Conservation (phyloP, 1,284 basidiomycete genomes). For the Ganoderma lingzhi region DNA sequence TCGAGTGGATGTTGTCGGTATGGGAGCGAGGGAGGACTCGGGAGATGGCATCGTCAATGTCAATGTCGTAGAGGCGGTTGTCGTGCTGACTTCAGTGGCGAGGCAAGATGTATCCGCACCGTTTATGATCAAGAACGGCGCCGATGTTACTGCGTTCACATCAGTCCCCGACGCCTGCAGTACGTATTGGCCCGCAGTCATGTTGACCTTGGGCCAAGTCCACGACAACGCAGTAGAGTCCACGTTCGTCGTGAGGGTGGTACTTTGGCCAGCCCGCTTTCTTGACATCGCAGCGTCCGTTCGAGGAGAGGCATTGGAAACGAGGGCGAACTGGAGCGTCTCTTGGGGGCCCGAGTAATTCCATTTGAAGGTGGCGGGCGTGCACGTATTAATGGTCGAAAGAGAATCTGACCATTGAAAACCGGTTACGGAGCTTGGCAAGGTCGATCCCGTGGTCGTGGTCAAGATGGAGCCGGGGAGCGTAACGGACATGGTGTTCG, state of each 20-base stretch:
- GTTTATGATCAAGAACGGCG: conserved; percentile 35
- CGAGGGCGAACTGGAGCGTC: neutral
- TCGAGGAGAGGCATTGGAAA: neutral
- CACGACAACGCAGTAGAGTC: conserved; percentile 12
- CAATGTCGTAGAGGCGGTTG: no score
- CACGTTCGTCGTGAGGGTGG: neutral
- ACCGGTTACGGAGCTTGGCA: neutral
- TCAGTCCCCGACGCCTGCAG: conserved; percentile 24
- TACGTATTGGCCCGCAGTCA: conserved; percentile 39
- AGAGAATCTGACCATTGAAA: neutral
- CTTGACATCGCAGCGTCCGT: neutral
- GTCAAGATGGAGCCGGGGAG: neutral
- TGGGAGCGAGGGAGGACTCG: conserved; percentile 17
- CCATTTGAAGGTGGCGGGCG: neutral
- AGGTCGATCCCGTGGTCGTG: conserved; percentile 2
- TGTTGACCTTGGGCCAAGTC: conserved; percentile 36
- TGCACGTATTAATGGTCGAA: conserved; percentile 4
- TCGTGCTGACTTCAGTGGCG: no score
- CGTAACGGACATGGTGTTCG: neutral
- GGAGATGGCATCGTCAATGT: no score
- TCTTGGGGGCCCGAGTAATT: neutral
- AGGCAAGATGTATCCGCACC: conserved; percentile 34
- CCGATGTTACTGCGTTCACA: conserved; percentile 16
- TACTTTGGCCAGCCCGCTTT: neutral
- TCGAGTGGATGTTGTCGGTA: conserved; percentile 10